These are phyloP conservation scores for Bonia amplexicaulis DNA, from an alignment of 176 grass and related monocot genomes.

Conservation along the genomic window DNA sequence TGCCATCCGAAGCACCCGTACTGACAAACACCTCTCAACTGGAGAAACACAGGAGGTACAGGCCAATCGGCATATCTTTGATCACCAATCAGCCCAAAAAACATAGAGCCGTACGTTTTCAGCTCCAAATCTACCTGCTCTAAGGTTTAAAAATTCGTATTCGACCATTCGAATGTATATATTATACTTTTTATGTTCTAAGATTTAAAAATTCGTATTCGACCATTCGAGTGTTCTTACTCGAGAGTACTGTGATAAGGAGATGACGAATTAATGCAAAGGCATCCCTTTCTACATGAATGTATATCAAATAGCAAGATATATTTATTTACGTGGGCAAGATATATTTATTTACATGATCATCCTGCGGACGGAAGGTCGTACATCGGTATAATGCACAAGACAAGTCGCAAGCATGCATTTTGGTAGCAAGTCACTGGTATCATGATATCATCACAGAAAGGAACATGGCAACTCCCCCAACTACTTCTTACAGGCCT, in stretches of 20 bases:
- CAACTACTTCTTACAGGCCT: neutral
- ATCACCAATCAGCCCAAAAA: too few species aligned
- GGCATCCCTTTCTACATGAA: neutral
- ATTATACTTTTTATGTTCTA: too few species aligned
- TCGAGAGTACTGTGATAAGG: neutral
- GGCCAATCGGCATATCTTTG: neutral
- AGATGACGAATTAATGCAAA: neutral
- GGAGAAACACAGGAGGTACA: neutral
- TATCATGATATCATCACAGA: neutral
- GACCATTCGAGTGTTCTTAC: neutral
- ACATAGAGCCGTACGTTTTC: too few species aligned
- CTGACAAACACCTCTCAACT: slow-evolving; percentile 2
- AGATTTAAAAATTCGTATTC: neutral
- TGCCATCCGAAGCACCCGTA: slow-evolving; percentile 27
- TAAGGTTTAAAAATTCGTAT: neutral
- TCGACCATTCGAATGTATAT: too few species aligned
- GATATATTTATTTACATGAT: neutral
- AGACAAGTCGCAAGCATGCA: neutral
- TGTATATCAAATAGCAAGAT: too few species aligned
- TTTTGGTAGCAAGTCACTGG: slow-evolving; percentile 22
- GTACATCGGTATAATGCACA: neutral
- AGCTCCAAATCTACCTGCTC: neutral
- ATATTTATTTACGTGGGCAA: too few species aligned
- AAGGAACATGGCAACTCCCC: slow-evolving; percentile 6
- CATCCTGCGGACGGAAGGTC: neutral